Evolutionary conservation across 768 basidiomycete genomes (phyloP), one percentile per base, ranked within the genome.

Genomic region (Leccinum disarticulatum): DNA sequence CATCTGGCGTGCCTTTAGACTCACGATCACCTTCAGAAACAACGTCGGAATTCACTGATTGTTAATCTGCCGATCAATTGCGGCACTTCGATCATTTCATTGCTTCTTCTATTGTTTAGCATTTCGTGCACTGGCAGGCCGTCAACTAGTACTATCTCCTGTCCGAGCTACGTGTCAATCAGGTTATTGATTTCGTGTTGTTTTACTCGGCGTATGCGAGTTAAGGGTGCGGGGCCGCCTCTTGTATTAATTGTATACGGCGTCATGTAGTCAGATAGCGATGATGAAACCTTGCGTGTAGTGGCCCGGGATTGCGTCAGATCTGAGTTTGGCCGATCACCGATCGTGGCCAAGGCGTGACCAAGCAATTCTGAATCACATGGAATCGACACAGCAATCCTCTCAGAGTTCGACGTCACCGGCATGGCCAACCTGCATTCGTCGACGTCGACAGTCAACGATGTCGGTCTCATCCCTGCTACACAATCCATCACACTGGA

Each of bases 401-500:
- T 27, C 22, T 28, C 22, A 25, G 5, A 46, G 47, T 25, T 14
- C 13, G 19, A 35, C 33, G 33, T 36, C 38, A 41, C 38, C 3
- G 2, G 17, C 41, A 47, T 27, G 59, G 4, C 52, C 47, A n/a
- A 33, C 54, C 51, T 58, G 19, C 28, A 49, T 38, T 15, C 54
- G 48, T 49, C 27, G 27, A 49, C 48, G 31, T 50, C 52, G 48
- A 54, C 17, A 43, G n/a, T 9, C 6, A 33, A 15, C 13, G 54
- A 49, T 14, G 50, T 41, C 14, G 36, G 19, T 25, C 47, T 30
- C 19, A 17, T 30, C 33, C 50, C 25, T 33, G 22, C 15, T 9
- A n/a, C 27, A 36, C 59, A 43, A 30, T 38, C 48, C 28, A 55
- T 56, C 27, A 59, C 67, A 15, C 64, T 80, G 9, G 79, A 87